These are phyloP conservation scores for Dimargaris cristalligena DNA, from an alignment of 192 early-diverging fungal genomes.

Conservation along the genomic window DNA sequence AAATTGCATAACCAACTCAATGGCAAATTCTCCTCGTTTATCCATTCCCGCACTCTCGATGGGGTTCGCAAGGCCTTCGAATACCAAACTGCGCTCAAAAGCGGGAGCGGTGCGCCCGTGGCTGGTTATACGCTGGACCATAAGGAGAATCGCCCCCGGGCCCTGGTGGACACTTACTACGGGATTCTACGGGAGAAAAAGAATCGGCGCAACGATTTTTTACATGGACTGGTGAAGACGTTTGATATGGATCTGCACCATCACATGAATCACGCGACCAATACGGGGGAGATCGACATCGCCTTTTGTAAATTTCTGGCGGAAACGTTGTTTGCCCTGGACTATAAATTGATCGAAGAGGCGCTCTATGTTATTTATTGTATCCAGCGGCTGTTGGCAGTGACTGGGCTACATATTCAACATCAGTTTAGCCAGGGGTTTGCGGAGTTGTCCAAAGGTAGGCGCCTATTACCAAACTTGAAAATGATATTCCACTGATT, in stretches of 20 bases:
- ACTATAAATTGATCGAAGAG: slow-evolving; percentile 70
- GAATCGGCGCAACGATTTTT: slow-evolving; percentile 52
- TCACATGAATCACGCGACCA: too few species aligned
- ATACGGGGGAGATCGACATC: slow-evolving; percentile 27
- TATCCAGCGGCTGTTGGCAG: slow-evolving; percentile 52
- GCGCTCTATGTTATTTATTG: slow-evolving; percentile 56
- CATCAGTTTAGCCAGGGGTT: slow-evolving; percentile 25
- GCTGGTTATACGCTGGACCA: slow-evolving; percentile 19
- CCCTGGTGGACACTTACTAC: slow-evolving; percentile 51
- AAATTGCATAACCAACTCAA: slow-evolving; percentile 55
- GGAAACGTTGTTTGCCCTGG: slow-evolving; percentile 63
- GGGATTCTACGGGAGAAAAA: slow-evolving; percentile 43
- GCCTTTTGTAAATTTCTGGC: slow-evolving; percentile 57
- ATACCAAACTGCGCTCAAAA: slow-evolving; percentile 39
- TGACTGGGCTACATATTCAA: slow-evolving; percentile 42
- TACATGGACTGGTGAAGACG: slow-evolving; percentile 43
- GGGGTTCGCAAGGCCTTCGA: slow-evolving; percentile 54
- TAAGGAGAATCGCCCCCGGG: slow-evolving; percentile 22
- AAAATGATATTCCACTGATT: neutral
- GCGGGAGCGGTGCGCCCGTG: slow-evolving; percentile 16
- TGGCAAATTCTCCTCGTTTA: slow-evolving; percentile 76
- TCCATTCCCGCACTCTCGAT: slow-evolving; percentile 66
- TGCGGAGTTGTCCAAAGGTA: slow-evolving; percentile 3
- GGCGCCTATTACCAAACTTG: slow-evolving; percentile 8
- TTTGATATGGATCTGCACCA: slow-evolving; percentile 42